Evolutionary conservation across 83 land plant genomes (phyloP), one percentile per base, ranked within the genome.

Genomic region (Larix sibirica): DNA sequence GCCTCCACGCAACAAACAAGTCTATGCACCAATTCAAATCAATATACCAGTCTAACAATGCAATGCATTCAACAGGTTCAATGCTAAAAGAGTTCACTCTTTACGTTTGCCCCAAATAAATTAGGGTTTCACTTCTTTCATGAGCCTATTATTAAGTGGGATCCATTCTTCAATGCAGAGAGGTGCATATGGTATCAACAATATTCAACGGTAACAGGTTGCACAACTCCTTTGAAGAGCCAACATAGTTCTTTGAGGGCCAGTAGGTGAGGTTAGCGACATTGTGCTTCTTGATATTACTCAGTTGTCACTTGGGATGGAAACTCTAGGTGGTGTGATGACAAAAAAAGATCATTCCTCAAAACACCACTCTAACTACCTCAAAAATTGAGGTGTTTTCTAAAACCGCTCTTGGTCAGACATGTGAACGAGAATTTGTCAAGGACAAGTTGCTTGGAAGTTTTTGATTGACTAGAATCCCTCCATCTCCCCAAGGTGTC

Each of bases 321-420:
- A 94, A 79, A 94, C 96, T 4, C 78, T 94, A 65, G 96, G 96
- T 44, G 96, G 96, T 47, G 95, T 94, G 36, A 92, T 94, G 96
- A 94, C 93, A 42, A 94, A 92, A 80, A 94, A 28, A 28, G 28
- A 28, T 94, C 50, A 94, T 94, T 92, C 96, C 95, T 33, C 84
- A 93, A 70, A 94, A 94, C 69, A 94, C 96, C 28, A 94, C 95
- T 28, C 68, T 94, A 61, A 94, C 96, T 0, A 94, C 96, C 1
- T 94, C 92, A 59, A 94, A 94, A 75, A 91, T 92, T 13, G 92
- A 94, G 80, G 93, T 94, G 26, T 94, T 91, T 84, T 93, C 97
- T 10, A 93, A 94, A 17, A 90, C 94, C 13, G 91, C 94, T 31
- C 96, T 93, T 88, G 90, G 92, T 0, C 97, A 94, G 81, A 92